Evolutionary conservation across 192 early-diverging fungal species (phyloP), one percentile per base, ranked within the genome.

Genomic region (Dissophora ornata): DNA sequence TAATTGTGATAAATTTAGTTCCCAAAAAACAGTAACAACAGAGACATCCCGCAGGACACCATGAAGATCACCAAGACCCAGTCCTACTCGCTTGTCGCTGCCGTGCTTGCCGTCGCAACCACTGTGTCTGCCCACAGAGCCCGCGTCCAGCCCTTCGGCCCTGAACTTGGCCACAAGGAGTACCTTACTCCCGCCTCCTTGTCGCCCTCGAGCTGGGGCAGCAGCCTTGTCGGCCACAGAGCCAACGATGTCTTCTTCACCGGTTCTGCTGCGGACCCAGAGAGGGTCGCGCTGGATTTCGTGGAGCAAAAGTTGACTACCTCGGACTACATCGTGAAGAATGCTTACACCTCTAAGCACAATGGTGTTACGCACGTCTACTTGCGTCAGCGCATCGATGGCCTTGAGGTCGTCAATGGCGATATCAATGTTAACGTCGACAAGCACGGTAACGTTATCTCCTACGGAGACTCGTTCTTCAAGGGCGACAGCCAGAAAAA

Each of bases 341-440:
- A 88, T 70, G 79, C 86, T 6, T 92, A 94, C 80, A 83, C 74
- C 13, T 91, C 91, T n/a, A 77, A 86, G 15, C 86, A 88, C 65
- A 90, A 87, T 24, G 89, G 88, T 24, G 79, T 96, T n/a, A 90
- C 93, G 21, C 95, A 96, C 66, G 90, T 96, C 16, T 92, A 96
- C 70, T 67, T 93, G 7, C 88, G 89, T 32, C 96, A 98, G 67
- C 62, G 80, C 13, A 66, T 88, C 52, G 69, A 90, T 46, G 94
- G 89, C 8, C 41, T 93, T 10, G 84, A 88, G 57, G 87, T 98
- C 25, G 67, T 86, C 26, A 98, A 96, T 71, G 92, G 87, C 41
- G 90, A 96, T 61, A 93, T 91, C 34, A 95, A 93, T 74, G 81
- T 94, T 80, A 95, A 98, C 68, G 78, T 96, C 38, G 88, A 90